A percentile compares a stretch with the other conserved stretches of the same genome.
Conservation (phyloP, 345 rosid genomes). For the Cardamine occulta region DNA sequence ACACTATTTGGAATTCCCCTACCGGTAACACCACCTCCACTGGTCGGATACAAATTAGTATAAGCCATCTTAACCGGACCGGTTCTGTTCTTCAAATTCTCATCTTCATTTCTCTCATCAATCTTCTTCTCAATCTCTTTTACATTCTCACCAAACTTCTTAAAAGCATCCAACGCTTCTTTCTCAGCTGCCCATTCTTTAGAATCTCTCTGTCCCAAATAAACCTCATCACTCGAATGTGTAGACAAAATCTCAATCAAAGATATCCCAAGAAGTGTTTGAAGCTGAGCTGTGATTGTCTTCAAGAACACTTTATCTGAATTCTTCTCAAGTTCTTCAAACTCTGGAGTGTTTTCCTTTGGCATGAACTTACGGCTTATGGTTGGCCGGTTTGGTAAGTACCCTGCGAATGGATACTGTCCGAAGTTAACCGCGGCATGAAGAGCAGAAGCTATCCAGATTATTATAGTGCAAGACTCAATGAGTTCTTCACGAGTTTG, state of each 20-base stretch:
- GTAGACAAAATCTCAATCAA: constrained; percentile 62
- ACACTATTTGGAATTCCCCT: constrained; percentile 71
- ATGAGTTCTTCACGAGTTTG: constrained; percentile 53
- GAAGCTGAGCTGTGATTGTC: constrained; percentile 56
- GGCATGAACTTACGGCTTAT: constrained; percentile 67
- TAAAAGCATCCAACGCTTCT: constrained; percentile 49
- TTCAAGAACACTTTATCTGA: constrained; percentile 57
- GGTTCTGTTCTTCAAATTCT: constrained; percentile 51
- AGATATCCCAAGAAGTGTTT: constrained; percentile 53
- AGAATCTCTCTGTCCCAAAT: constrained; percentile 62
- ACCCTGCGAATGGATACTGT: constrained; percentile 72
- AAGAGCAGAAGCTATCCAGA: constrained; percentile 77
- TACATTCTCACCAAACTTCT: constrained; percentile 52
- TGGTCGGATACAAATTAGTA: constrained; percentile 54
- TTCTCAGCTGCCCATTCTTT: constrained; percentile 61
- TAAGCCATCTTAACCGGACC: constrained; percentile 63
- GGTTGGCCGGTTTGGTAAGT: constrained; percentile 64
- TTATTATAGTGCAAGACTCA: constrained; percentile 63
- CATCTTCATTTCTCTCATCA: constrained; percentile 44
- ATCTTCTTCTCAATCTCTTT: constrained; percentile 53
- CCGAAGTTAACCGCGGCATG: constrained; percentile 77
- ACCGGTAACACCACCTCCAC: constrained; percentile 57
- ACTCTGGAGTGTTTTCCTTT: constrained; percentile 54
- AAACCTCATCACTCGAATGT: constrained; percentile 64
- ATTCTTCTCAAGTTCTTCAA: constrained; percentile 51